These are phyloP conservation scores for Pseudocercospora crystallina DNA, from an alignment of 2,329 filamentous ascomycete genomes.

Conservation along the genomic window DNA sequence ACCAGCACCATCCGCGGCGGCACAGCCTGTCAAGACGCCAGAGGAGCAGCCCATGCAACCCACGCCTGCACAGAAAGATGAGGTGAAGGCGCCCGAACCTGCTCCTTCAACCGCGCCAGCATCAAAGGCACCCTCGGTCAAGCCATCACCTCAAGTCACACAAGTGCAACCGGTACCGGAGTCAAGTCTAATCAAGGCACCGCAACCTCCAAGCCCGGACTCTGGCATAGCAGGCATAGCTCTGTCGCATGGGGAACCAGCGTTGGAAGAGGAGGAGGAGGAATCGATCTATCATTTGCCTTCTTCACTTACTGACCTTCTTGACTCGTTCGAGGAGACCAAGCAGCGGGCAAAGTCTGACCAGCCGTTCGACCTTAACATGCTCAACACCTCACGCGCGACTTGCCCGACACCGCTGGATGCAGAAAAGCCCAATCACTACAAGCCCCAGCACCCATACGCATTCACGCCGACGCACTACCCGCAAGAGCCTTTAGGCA, in stretches of 20 bases:
- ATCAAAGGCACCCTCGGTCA: slow-evolving; percentile 28
- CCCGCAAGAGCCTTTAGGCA: slow-evolving; percentile 84
- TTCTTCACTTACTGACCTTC: slow-evolving; percentile 80
- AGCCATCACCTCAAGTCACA: slow-evolving; percentile 38
- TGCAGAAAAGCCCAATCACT: slow-evolving; percentile 77
- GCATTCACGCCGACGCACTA: slow-evolving; percentile 75
- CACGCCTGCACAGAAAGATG: slow-evolving; percentile 26
- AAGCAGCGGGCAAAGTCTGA: slow-evolving; percentile 66
- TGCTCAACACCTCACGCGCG: slow-evolving; percentile 73
- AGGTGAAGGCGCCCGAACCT: slow-evolving; percentile 25
- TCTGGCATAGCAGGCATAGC: slow-evolving; percentile 37
- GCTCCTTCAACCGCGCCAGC: slow-evolving; percentile 17
- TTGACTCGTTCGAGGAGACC: slow-evolving; percentile 85
- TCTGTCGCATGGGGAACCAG: slow-evolving; percentile 54
- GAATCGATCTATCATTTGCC: slow-evolving; percentile 92
- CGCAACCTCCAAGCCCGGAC: slow-evolving; percentile 35
- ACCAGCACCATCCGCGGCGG: slow-evolving; percentile 35
- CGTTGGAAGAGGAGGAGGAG: slow-evolving; percentile 49
- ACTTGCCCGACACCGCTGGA: slow-evolving; percentile 74
- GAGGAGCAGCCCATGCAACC: slow-evolving; percentile 31
- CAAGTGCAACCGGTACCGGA: slow-evolving; percentile 38
- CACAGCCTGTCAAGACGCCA: slow-evolving; percentile 24
- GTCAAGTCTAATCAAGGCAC: slow-evolving; percentile 17
- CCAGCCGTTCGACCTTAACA: slow-evolving; percentile 65
- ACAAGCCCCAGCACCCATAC: slow-evolving; percentile 79